A percentile compares a stretch with the other conserved stretches of the same genome.
These are phyloP conservation scores for Chenopodium quinoa DNA, from an alignment of 148 eudicot genomes.

Conservation along the genomic window DNA sequence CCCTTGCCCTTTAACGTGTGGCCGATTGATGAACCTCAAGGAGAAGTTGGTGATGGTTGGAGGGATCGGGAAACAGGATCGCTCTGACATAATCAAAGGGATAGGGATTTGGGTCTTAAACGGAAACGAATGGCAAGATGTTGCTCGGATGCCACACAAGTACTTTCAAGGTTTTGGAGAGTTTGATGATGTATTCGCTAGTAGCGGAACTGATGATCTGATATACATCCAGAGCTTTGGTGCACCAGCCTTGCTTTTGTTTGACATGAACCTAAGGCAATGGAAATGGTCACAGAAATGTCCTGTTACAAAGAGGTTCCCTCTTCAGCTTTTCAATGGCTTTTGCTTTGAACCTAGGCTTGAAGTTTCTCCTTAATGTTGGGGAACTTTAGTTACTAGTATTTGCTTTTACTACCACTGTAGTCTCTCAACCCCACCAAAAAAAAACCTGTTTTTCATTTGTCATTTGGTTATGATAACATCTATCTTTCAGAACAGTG, in stretches of 20 bases:
- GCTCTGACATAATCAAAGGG: conserved; percentile 84
- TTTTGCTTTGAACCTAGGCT: conserved; percentile 97
- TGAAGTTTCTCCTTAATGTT: conserved; percentile 54
- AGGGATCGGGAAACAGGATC: conserved; percentile 79
- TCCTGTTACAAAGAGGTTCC: conserved; percentile 85
- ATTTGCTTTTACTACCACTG: neutral
- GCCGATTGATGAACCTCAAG: conserved; percentile 85
- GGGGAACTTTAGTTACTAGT: neutral
- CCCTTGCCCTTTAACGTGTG: conserved; percentile 89
- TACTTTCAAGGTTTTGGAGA: conserved; percentile 92
- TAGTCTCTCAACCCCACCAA: neutral
- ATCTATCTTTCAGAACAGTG: conserved; percentile 21
- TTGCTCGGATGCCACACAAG: conserved; percentile 86
- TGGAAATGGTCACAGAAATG: conserved; percentile 95
- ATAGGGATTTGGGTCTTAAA: conserved; percentile 83
- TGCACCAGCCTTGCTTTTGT: conserved; percentile 76
- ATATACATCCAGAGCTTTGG: conserved; percentile 91
- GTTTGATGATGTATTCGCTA: conserved; percentile 91
- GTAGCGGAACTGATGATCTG: conserved; percentile 73
- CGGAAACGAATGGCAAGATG: conserved; percentile 72
- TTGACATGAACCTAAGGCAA: conserved; percentile 60
- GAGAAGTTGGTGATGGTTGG: conserved; percentile 89
- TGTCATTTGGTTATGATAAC: neutral
- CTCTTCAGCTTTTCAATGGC: conserved; percentile 92
- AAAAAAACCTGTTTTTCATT: neutral